phyloP scores from a whole-genome alignment of 768 basidiomycete genomes.

The Auriculariales sp. region DNA sequence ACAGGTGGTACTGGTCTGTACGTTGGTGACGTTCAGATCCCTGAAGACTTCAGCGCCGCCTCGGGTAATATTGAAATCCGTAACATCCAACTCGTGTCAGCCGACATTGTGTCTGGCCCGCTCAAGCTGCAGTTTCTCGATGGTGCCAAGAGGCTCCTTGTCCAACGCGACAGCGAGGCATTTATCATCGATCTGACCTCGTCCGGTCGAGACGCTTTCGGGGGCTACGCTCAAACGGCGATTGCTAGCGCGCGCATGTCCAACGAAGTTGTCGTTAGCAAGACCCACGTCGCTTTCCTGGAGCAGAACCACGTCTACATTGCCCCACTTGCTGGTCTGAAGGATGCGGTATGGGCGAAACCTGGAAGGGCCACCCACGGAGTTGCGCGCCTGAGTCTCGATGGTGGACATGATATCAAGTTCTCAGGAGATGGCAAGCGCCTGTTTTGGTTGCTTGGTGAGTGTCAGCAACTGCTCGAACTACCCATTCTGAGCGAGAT shows the following conservation, averaged over 20 bases:
- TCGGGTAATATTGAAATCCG: slow-evolving; percentile 22
- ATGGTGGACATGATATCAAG: slow-evolving; percentile 59
- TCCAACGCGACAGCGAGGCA: slow-evolving; percentile 38
- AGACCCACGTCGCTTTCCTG: slow-evolving; percentile 40
- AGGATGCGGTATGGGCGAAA: slow-evolving; percentile 48
- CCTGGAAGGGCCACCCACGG: slow-evolving; percentile 52
- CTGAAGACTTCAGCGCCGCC: slow-evolving; percentile 17
- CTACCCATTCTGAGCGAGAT: not conserved
- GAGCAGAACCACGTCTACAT: slow-evolving; percentile 58
- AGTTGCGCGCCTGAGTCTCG: slow-evolving; percentile 47
- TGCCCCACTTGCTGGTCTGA: slow-evolving; percentile 22
- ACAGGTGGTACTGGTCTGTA: slow-evolving; percentile 52
- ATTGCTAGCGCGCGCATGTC: slow-evolving; percentile 45
- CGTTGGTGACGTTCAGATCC: slow-evolving; percentile 18
- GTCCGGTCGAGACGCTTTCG: not conserved
- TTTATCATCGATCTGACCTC: slow-evolving; percentile 21
- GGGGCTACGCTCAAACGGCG: slow-evolving; percentile 25
- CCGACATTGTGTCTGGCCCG: slow-evolving; percentile 31
- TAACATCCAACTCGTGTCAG: slow-evolving; percentile 36
- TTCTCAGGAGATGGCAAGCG: slow-evolving; percentile 49
- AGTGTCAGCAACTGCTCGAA: slow-evolving; percentile 3
- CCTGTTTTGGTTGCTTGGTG: slow-evolving; percentile 65
- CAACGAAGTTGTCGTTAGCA: slow-evolving; percentile 31
- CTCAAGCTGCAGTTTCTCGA: slow-evolving; percentile 43
- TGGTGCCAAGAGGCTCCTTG: slow-evolving; percentile 31